phyloP scores from a whole-genome alignment of 2,329 filamentous ascomycete genomes.

The Diaporthe citrichinensis region DNA sequence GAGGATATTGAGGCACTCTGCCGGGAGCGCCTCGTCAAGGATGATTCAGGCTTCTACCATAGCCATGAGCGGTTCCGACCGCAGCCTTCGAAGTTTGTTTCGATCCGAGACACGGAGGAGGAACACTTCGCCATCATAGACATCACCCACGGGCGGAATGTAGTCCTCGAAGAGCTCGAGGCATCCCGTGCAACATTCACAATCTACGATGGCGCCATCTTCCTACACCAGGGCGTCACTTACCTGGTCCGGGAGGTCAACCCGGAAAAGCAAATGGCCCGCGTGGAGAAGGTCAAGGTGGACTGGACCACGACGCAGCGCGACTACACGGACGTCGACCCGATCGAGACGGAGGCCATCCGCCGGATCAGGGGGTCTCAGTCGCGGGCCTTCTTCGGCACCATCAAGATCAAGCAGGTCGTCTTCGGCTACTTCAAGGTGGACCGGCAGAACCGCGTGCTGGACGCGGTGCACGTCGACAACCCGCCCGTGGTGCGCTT shows the following conservation, averaged over 20 bases:
- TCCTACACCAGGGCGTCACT: slow-evolving; percentile 93
- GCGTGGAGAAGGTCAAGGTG: slow-evolving; percentile 89
- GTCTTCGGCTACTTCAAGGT: slow-evolving; percentile 99
- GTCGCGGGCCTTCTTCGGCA: slow-evolving; percentile 85
- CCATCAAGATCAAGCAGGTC: slow-evolving; percentile 86
- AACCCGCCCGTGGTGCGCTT: slow-evolving; percentile 90
- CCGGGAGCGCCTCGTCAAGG: slow-evolving; percentile 79
- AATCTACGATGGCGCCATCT: slow-evolving; percentile 96
- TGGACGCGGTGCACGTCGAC: slow-evolving; percentile 93
- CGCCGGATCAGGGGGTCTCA: slow-evolving; percentile 75
- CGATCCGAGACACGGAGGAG: slow-evolving; percentile 89
- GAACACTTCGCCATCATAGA: slow-evolving; percentile 96
- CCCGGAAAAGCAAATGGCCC: slow-evolving; percentile 84
- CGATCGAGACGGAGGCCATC: slow-evolving; percentile 91
- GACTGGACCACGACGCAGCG: slow-evolving; percentile 96
- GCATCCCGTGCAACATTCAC: slow-evolving; percentile 95
- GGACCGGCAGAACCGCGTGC: slow-evolving; percentile 85
- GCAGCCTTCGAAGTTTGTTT: slow-evolving; percentile 83
- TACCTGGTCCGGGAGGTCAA: slow-evolving; percentile 93
- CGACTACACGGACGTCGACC: slow-evolving; percentile 94
- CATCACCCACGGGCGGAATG: slow-evolving; percentile 84
- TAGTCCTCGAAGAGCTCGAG: slow-evolving; percentile 95
- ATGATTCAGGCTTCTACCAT: slow-evolving; percentile 87
- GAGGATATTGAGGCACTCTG: slow-evolving; percentile 79
- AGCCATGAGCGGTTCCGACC: slow-evolving; percentile 91